Conservation (phyloP, 805 yeast genomes). For the Metschnikowia aberdeeniae region DNA sequence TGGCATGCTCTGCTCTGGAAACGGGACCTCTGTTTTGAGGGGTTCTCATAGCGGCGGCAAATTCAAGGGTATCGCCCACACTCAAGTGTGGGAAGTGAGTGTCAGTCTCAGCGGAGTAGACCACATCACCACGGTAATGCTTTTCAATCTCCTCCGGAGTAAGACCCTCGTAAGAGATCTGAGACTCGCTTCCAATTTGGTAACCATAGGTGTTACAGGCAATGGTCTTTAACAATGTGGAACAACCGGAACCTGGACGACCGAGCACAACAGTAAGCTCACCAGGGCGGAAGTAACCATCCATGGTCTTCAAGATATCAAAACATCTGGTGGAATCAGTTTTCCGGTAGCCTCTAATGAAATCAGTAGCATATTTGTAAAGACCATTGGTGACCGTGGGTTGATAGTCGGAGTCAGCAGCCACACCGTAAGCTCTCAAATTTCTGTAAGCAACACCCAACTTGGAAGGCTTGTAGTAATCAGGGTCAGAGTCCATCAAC, state of each 20-base stretch:
- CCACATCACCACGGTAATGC: conserved; percentile 64
- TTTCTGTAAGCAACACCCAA: conserved; percentile 58
- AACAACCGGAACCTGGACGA: conserved; percentile 81
- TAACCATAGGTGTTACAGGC: conserved; percentile 65
- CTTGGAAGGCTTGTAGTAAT: conserved; percentile 57
- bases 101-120: conserved; percentile 67
- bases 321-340: conserved; percentile 25
- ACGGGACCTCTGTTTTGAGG: conserved; percentile 61
- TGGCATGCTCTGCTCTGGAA: conserved; percentile 49
- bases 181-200: conserved; percentile 43
- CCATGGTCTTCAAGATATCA: conserved; percentile 62
- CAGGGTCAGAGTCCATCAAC: conserved; percentile 50
- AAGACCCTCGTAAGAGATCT: conserved; percentile 53
- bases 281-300: conserved; percentile 58
- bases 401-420: conserved; percentile 66
- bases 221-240: conserved; percentile 60
- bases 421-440: conserved; percentile 59
- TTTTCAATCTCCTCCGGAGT: conserved; percentile 45
- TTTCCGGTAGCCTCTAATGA: conserved; percentile 19
- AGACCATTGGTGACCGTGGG: conserved; percentile 47
- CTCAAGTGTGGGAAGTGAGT: conserved; percentile 64
- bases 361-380: conserved; percentile 11
- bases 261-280: conserved; percentile 70
- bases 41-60: conserved; percentile 59
- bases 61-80: conserved; percentile 61